Conservation (phyloP, 2,329 filamentous ascomycete species). For the Sordariomycetes sp. region DNA sequence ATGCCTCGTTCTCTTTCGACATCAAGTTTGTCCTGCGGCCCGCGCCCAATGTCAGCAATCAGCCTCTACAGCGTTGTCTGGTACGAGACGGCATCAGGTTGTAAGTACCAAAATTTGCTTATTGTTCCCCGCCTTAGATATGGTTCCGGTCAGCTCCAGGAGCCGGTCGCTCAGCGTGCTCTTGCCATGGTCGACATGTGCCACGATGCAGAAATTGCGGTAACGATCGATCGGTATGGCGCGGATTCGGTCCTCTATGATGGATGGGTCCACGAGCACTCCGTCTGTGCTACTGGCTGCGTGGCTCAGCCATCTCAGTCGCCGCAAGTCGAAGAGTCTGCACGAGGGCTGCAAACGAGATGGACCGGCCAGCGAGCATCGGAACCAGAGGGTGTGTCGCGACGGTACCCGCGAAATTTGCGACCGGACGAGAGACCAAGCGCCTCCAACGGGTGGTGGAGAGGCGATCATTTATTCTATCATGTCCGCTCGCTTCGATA, state of each 20-base stretch:
- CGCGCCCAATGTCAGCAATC: not conserved
- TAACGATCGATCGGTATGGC: constrained; percentile 68
- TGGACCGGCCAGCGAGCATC: not conserved
- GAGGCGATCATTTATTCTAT: not conserved
- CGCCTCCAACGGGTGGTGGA: not conserved
- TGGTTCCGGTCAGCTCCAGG: constrained; percentile 88
- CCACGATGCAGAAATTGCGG: constrained; percentile 97
- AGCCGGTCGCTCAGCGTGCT: constrained; percentile 88
- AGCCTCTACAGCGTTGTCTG: not conserved
- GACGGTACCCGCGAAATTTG: not conserved
- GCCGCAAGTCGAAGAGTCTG: not conserved
- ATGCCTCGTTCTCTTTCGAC: constrained; percentile 94
- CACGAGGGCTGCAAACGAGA: not conserved
- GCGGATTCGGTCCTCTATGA: constrained; percentile 36
- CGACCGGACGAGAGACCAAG: not conserved
- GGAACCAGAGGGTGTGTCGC: not conserved
- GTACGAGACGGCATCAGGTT: not conserved
- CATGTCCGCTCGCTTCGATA: not conserved
- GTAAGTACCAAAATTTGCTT: constrained; percentile 66
- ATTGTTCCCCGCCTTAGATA: constrained; percentile 64
- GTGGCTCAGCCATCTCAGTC: not conserved
- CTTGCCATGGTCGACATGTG: constrained; percentile 98
- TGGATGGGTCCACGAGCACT: not conserved
- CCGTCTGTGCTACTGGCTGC: not conserved
- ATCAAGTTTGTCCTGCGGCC: constrained; percentile 67